These are phyloP conservation scores for Podila verticillata DNA, from an alignment of 192 early-diverging fungal species.

Conservation along the genomic window DNA sequence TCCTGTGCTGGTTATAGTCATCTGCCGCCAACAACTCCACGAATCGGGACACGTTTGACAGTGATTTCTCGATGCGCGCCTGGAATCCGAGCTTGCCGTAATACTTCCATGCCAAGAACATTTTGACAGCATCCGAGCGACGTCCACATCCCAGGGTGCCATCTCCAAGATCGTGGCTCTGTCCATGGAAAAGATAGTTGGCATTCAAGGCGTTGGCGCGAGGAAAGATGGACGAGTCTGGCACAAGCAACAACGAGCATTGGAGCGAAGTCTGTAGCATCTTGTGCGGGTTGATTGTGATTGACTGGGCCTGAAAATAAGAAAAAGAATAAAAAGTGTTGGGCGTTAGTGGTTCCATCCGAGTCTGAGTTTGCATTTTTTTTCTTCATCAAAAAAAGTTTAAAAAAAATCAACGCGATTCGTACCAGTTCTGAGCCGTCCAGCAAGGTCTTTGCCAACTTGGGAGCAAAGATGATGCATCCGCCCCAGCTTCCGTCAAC, in stretches of 20 bases:
- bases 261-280: constrained; percentile 81
- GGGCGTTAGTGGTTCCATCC: constrained; percentile 5
- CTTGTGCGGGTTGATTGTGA: constrained; percentile 87
- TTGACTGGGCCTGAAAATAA: constrained; percentile 63
- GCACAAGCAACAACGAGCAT: constrained; percentile 77
- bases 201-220: constrained; percentile 72
- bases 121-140: constrained; percentile 79
- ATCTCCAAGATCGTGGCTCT: constrained; percentile 76
- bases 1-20: constrained; percentile 31
- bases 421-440: constrained; percentile 62
- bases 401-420: background rate
- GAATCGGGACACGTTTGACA: constrained; percentile 61
- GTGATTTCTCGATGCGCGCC: constrained; percentile 65
- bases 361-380: background rate
- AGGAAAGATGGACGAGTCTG: constrained; percentile 62
- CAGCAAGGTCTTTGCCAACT: constrained; percentile 51
- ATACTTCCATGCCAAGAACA: constrained; percentile 83
- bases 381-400: constrained; percentile 1
- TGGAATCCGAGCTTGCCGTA: constrained; percentile 72
- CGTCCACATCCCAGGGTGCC: constrained; percentile 84
- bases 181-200: constrained; percentile 75
- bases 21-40: constrained; percentile 41
- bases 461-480: constrained; percentile 67
- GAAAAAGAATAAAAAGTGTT: background rate
- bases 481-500: constrained; percentile 87